These are phyloP conservation scores for Candida qinlingensis DNA, from an alignment of 805 yeast genomes.

Conservation along the genomic window DNA sequence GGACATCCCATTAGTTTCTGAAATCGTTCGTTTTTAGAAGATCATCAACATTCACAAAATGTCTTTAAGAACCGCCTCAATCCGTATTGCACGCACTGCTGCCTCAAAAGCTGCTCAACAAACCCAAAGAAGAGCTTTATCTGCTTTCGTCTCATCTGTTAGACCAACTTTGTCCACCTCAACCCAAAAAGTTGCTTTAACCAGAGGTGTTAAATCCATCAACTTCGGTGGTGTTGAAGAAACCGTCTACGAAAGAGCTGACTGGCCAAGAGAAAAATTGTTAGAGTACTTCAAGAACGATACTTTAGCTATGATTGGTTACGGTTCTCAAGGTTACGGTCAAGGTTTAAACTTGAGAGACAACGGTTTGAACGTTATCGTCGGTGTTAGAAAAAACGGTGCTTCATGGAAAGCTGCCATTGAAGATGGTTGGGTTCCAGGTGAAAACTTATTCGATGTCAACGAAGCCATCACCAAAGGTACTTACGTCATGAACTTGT, in stretches of 20 bases:
- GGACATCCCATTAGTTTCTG: not conserved
- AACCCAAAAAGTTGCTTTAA: constrained; percentile 41
- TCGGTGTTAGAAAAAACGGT: constrained; percentile 98
- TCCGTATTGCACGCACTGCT: constrained; percentile 45
- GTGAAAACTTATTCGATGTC: constrained; percentile 94
- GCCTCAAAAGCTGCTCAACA: constrained; percentile 32
- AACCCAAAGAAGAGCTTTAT: constrained; percentile 54
- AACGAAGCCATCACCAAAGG: constrained; percentile 90
- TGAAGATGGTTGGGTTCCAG: constrained; percentile 99
- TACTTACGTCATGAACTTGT: constrained; percentile 93
- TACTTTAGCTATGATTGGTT: constrained; percentile 95
- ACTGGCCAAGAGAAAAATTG: constrained; percentile 98
- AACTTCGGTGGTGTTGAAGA: constrained; percentile 95
- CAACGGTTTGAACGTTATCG: constrained; percentile 94
- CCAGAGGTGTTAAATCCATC: constrained; percentile 93
- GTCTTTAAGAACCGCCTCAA: constrained; percentile 42
- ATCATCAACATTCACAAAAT: constrained; percentile 10
- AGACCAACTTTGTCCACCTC: constrained; percentile 56
- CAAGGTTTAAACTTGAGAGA: constrained; percentile 99
- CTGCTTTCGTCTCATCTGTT: constrained; percentile 44
- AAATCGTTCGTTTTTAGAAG: not conserved
- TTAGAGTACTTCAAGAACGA: constrained; percentile 96
- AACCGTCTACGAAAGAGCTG: constrained; percentile 96
- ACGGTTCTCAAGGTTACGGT: constrained; percentile 99
- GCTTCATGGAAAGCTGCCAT: constrained; percentile 99